Evolutionary conservation across 202 grass and related monocot genomes (phyloP).

Genomic region (Carex arenaria): DNA sequence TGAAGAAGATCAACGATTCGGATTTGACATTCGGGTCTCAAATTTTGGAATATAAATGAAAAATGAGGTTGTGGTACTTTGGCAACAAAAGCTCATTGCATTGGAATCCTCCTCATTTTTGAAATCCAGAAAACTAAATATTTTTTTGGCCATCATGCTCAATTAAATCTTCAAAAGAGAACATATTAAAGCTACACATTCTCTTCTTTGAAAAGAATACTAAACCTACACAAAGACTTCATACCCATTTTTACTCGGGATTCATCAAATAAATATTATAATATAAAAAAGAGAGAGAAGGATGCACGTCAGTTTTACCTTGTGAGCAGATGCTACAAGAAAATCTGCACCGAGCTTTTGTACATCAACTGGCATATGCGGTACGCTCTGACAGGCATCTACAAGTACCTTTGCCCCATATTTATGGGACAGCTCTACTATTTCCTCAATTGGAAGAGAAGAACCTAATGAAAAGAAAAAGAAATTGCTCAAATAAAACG

Average conservation of each 20-base stretch:
- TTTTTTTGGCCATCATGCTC: not conserved
- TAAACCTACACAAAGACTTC: not conserved
- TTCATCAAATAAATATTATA: not conserved
- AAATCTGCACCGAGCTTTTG: conserved; percentile 85
- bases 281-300: not conserved
- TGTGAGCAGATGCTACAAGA: conserved; percentile 96
- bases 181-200: not conserved
- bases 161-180: not conserved
- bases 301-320: conserved; percentile 31
- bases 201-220: not conserved
- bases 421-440: conserved; percentile 58
- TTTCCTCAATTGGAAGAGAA: conserved; percentile 77
- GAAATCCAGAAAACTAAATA: not conserved
- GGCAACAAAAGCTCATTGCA: too few species aligned
- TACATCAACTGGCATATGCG: conserved; percentile 90
- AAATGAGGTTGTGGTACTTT: too few species aligned
- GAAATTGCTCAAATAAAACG: not conserved
- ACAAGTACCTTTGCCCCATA: conserved; percentile 89
- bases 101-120: not conserved
- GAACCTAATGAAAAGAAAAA: conserved; percentile 51
- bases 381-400: conserved; percentile 95
- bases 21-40: too few species aligned
- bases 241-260: not conserved
- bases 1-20: too few species aligned
- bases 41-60: too few species aligned